phyloP scores from a whole-genome alignment of 2,329 filamentous ascomycete species.

The Ampelomyces quisqualis region DNA sequence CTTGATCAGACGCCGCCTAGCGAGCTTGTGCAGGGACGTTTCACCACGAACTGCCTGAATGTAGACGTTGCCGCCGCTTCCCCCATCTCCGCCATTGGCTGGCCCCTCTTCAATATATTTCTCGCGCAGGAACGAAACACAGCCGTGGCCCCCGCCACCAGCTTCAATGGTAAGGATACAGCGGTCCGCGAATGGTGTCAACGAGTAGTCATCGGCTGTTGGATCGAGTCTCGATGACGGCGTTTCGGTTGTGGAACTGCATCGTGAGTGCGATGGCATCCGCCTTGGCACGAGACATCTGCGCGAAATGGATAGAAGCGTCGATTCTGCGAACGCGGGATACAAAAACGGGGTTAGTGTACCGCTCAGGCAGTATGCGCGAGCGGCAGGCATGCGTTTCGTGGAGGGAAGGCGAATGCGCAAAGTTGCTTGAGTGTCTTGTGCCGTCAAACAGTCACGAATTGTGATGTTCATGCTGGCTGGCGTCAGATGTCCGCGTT shows the following conservation, averaged over 20 bases:
- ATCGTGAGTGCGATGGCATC: conserved; percentile 25
- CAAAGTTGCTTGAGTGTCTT: background rate
- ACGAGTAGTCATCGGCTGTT: conserved; percentile 77
- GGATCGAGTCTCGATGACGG: conserved; percentile 67
- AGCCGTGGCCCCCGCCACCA: conserved; percentile 84
- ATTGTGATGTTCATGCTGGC: conserved; percentile 4
- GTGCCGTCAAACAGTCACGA: background rate
- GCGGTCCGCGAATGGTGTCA: conserved; percentile 82
- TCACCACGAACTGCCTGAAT: conserved; percentile 91
- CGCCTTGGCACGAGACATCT: conserved; percentile 17
- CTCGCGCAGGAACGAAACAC: conserved; percentile 90
- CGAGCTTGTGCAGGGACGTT: conserved; percentile 89
- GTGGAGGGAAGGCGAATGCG: too few relatives aligned
- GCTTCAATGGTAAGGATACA: conserved; percentile 75
- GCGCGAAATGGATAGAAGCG: conserved; percentile 24
- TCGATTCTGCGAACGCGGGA: too few relatives aligned
- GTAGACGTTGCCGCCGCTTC: conserved; percentile 86
- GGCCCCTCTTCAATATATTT: conserved; percentile 87
- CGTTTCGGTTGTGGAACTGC: conserved; percentile 27
- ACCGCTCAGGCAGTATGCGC: conserved; percentile 23
- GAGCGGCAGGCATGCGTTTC: conserved; percentile 38
- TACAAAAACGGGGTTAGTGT: too few relatives aligned
- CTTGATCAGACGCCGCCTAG: conserved; percentile 71
- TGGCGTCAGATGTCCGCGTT: conserved; percentile 13
- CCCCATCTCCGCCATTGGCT: conserved; percentile 92